A percentile compares a stretch with the other conserved stretches of the same genome.
phyloP scores from a whole-genome alignment of 2,329 filamentous ascomycete species.

The Aspergillus oerlinghausenensis region DNA sequence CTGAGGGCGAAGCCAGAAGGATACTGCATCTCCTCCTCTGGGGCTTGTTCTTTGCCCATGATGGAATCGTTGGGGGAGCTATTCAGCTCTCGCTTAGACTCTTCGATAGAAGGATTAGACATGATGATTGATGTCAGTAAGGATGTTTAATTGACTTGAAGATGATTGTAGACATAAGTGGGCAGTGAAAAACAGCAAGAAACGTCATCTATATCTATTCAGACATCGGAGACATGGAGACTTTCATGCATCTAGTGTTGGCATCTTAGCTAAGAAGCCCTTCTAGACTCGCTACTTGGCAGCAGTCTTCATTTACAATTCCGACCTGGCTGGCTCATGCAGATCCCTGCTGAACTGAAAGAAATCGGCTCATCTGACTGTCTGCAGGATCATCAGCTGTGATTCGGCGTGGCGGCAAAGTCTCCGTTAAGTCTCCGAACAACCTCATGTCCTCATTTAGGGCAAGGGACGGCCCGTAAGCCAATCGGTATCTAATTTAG shows the following conservation, averaged over 20 bases:
- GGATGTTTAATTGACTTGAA: neutral
- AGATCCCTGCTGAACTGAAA: neutral
- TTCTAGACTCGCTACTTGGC: neutral
- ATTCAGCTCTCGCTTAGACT: neutral
- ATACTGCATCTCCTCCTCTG: neutral
- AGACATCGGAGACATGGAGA: neutral
- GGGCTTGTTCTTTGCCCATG: neutral
- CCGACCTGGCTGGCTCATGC: too few relatives aligned
- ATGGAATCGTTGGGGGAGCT: neutral
- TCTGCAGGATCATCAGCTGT: neutral
- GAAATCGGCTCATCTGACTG: neutral
- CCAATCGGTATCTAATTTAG: neutral
- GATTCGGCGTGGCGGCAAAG: neutral
- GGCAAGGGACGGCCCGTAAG: neutral
- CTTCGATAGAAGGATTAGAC: neutral
- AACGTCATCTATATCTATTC: neutral
- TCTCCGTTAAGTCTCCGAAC: neutral
- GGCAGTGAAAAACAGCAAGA: neutral
- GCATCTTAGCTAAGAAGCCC: neutral
- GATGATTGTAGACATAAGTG: neutral
- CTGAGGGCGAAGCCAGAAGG: slow-evolving; percentile 33
- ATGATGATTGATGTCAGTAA: neutral
- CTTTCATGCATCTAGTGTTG: neutral
- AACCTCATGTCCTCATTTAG: neutral
- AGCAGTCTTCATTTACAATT: neutral